phyloP scores from a whole-genome alignment of 176 grass and related monocot genomes.

The Hyparrhenia diplandra region DNA sequence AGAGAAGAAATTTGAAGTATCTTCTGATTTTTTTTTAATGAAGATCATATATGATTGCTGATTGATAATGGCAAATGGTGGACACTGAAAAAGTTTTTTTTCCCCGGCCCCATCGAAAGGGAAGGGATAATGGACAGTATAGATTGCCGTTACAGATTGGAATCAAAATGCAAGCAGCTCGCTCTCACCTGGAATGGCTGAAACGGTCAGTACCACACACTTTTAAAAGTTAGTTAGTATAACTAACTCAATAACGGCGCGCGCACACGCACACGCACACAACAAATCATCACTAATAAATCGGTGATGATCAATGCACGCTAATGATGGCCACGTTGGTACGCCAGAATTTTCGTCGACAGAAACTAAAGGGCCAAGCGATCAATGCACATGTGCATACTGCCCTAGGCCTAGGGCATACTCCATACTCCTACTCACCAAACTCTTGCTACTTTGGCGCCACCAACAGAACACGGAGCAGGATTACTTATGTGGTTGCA shows the following conservation, averaged over 20 bases:
- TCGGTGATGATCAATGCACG: not conserved
- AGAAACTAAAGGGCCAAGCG: not conserved
- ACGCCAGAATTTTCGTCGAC: too few species aligned
- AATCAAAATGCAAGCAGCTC: not conserved
- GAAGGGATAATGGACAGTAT: too few species aligned
- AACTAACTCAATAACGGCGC: not conserved
- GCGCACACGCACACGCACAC: too few species aligned
- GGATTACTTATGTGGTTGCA: not conserved
- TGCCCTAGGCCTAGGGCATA: not conserved
- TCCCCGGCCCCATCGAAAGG: too few species aligned
- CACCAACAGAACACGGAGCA: not conserved
- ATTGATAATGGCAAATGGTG: too few species aligned
- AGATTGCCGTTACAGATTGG: too few species aligned
- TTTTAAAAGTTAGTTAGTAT: not conserved
- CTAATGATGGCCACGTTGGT: constrained; percentile 1
- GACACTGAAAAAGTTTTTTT: too few species aligned
- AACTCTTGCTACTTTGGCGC: not conserved
- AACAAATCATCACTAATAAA: not conserved
- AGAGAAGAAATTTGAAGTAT: too few species aligned
- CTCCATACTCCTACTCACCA: not conserved
- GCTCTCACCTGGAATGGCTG: not conserved
- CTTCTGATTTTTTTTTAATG: too few species aligned
- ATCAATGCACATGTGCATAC: not conserved
- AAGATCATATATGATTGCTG: too few species aligned
- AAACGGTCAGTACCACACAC: not conserved